Base-by-base conservation (phyloP, 2,329 filamentous ascomycete species). In the Fusarium chaquense region DNA sequence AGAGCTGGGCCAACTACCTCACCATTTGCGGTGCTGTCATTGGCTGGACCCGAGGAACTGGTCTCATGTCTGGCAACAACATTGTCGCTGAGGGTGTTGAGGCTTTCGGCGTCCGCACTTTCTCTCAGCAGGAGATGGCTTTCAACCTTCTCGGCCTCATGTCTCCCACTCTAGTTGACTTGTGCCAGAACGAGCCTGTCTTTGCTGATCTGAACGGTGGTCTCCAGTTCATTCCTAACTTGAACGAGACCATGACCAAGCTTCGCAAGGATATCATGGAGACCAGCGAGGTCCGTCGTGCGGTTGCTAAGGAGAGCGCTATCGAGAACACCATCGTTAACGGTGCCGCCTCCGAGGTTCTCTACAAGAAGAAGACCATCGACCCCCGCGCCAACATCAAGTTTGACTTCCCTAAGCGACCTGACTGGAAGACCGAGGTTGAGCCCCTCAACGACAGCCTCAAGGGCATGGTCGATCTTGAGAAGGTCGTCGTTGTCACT, bases 41-140 rank as follows among this genome's bases (percentile, higher is more conserved):
- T 78, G 96, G 96, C 68, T 99, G 96, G 96, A 99, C 96, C 74
- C 95, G 96, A 83, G 96, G 95, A 71, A 99, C 96, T 69, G 96
- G 96, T 78, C 89, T 99, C 75, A 99, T 99, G 95, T 93, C 92
- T 72, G 94, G 92, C 77, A 98, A 98, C 86, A 98, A 99, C 81
- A 90, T 98, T 75, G 94, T 98, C 71, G 96, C 96, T 36, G 95
- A 98, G 80, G 96, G 95, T 64, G 93, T 99, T 59, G 96, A 99
- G 85, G 93, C 93, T 75, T 96, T 97, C 72, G 96, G 96, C 76
- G 96, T 98, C 28, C 94, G 96, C 75, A 99, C 96, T 6, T 99
- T 99, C 86, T 98, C 95, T 12, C 96, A 98, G 83, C 94, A 97
- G 80, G 96, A 99, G 82, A 99, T 99, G 96, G 96, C 96, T 18